Evolutionary conservation across 768 basidiomycete genomes (phyloP).

Genomic region (Termitomyces sp.): DNA sequence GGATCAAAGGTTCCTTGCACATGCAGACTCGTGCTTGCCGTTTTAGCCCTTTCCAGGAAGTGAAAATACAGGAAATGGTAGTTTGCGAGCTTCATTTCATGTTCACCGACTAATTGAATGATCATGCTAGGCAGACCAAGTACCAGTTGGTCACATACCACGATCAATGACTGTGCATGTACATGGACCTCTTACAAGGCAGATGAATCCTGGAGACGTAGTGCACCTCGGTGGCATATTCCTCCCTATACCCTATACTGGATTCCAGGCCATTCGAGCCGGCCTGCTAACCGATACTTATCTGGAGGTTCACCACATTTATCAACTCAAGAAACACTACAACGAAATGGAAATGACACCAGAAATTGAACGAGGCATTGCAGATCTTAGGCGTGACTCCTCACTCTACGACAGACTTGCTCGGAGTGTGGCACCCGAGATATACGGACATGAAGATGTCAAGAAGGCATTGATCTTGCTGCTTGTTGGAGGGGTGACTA

Average conservation of each 20-base stretch:
- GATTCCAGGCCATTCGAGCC: conserved; percentile 94
- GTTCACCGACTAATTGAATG: background rate
- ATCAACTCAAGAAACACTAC: conserved; percentile 98
- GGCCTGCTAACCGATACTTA: conserved; percentile 97
- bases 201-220: conserved; percentile 93
- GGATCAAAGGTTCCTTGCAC: conserved; percentile 83
- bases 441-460: conserved; percentile 95
- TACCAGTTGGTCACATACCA: conserved; percentile 98
- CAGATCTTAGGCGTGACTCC: conserved; percentile 64
- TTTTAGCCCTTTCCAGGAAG: conserved; percentile 97
- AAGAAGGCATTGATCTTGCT: conserved; percentile 93
- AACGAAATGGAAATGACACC: conserved; percentile 90
- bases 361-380: conserved; percentile 66
- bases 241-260: conserved; percentile 95
- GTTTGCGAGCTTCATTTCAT: conserved; percentile 8
- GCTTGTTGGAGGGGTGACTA: conserved; percentile 94
- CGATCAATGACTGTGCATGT: conserved; percentile 98
- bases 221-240: conserved; percentile 96
- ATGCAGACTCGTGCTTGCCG: conserved; percentile 98
- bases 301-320: conserved; percentile 84
- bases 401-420: conserved; percentile 86
- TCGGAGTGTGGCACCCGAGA: conserved; percentile 95
- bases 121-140: conserved; percentile 83
- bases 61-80: conserved; percentile 99
- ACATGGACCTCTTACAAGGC: conserved; percentile 82